Percentiles rank a stretch among this genome's conserved stretches.
Evolutionary conservation across 106 monocot genomes (phyloP).

Genomic region (Iris macrosiphon): DNA sequence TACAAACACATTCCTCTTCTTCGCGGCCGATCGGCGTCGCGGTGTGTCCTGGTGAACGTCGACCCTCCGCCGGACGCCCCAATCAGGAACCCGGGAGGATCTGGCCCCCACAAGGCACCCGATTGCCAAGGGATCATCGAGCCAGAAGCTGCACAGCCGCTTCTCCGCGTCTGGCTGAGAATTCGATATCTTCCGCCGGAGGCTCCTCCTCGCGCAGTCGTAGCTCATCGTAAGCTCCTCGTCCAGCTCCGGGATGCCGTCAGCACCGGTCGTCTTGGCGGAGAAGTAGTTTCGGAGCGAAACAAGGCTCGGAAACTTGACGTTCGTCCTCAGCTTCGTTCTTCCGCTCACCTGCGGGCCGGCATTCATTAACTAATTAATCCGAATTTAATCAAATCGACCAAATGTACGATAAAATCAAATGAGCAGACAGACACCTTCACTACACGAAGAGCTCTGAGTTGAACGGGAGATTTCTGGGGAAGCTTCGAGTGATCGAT

Average conservation of each 20-base stretch:
- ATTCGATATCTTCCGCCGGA: conserved; percentile 26
- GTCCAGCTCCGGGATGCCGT: conserved; percentile 61
- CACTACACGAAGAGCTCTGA: conserved; percentile 65
- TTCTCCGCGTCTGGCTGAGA: conserved; percentile 25
- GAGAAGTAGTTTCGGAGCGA: conserved; percentile 59
- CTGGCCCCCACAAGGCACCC: conserved; percentile 27
- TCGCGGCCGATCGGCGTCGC: conserved; percentile 4
- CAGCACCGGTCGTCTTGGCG: neutral
- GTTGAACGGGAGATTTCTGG: conserved; percentile 74
- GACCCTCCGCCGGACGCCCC: conserved; percentile 65
- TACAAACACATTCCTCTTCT: conserved; percentile 1
- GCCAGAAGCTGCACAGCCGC: conserved; percentile 59
- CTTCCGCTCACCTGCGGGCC: conserved; percentile 45
- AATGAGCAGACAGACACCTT: conserved; percentile 22
- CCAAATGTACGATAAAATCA: neutral
- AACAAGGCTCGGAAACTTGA: conserved; percentile 67
- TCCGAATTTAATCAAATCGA: too few relatives aligned
- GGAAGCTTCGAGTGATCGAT: conserved; percentile 75
- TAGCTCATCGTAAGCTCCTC: conserved; percentile 85
- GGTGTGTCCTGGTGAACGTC: conserved; percentile 40
- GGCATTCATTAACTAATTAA: too few relatives aligned
- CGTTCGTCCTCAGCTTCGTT: conserved; percentile 46
- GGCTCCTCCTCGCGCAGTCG: conserved; percentile 58
- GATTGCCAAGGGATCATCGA: conserved; percentile 18
- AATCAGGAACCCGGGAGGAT: conserved; percentile 21